A percentile compares a stretch with the other conserved stretches of the same genome.
phyloP scores from a whole-genome alignment of 352 stramenopile species.

The Pythium aphanidermatum region DNA sequence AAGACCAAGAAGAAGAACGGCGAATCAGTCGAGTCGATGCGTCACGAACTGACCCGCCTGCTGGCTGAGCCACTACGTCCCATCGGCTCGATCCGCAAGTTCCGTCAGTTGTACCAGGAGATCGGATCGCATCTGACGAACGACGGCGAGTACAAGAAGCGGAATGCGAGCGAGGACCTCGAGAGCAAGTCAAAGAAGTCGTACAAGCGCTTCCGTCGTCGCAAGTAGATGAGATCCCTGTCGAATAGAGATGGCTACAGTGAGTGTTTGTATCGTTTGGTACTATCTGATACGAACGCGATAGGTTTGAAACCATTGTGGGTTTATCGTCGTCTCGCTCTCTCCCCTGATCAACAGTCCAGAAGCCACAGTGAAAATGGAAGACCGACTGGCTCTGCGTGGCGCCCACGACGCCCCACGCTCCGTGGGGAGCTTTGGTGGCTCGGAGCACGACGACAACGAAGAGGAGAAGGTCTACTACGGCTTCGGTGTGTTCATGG shows the following conservation, averaged over 20 bases:
- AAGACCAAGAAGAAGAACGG: slow-evolving; percentile 44
- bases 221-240: slow-evolving; percentile 8
- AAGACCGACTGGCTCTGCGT: slow-evolving; percentile 35
- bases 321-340: neutral
- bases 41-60: slow-evolving; percentile 47
- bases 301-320: neutral
- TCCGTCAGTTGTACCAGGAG: slow-evolving; percentile 75
- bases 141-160: slow-evolving; percentile 75
- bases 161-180: slow-evolving; percentile 69
- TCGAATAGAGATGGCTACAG: slow-evolving; percentile 7
- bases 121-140: slow-evolving; percentile 46
- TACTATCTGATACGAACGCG: neutral
- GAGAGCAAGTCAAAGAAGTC: slow-evolving; percentile 67
- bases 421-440: neutral
- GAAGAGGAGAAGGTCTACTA: slow-evolving; percentile 87
- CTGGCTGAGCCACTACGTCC: slow-evolving; percentile 59
- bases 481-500: slow-evolving; percentile 87
- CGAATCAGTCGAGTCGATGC: slow-evolving; percentile 49
- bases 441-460: slow-evolving; percentile 37
- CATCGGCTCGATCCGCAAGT: slow-evolving; percentile 76
- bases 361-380: slow-evolving; percentile 22
- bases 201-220: slow-evolving; percentile 78
- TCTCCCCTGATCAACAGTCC: neutral
- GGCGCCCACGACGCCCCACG: slow-evolving; percentile 1
- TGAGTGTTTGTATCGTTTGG: neutral